Percentiles rank a stretch among this genome's conserved stretches.
These are phyloP conservation scores for Penicilliopsis zonata DNA, from an alignment of 495 filamentous ascomycete genomes.

Conservation along the genomic window DNA sequence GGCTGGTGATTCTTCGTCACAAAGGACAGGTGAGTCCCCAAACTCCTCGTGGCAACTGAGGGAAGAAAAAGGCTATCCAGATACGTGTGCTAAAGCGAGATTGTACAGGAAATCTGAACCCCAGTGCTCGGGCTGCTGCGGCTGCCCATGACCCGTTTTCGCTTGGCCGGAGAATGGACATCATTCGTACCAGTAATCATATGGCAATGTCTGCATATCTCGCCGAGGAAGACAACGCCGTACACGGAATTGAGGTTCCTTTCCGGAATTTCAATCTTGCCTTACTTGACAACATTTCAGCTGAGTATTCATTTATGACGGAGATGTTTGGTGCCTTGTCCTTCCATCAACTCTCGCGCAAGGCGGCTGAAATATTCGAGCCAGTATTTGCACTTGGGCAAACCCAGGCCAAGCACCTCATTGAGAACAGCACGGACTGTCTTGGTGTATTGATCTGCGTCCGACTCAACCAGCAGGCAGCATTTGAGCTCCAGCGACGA, in stretches of 20 bases:
- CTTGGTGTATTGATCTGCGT: conserved; percentile 82
- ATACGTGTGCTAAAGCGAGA: no score
- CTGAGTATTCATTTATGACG: conserved; percentile 88
- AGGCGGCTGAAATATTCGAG: conserved; percentile 72
- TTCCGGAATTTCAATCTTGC: conserved; percentile 94
- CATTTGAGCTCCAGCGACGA: conserved; percentile 84
- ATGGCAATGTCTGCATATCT: conserved; percentile 68
- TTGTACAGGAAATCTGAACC: conserved; percentile 22
- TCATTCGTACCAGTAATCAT: conserved; percentile 56
- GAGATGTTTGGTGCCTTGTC: conserved; percentile 67
- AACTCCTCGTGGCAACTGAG: no score
- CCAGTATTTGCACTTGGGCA: conserved; percentile 75
- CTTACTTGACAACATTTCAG: conserved; percentile 83
- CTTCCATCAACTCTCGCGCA: conserved; percentile 44
- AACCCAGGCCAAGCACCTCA: conserved; percentile 60
- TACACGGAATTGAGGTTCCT: conserved; percentile 77
- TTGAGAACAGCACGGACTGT: conserved; percentile 65
- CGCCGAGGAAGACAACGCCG: conserved; percentile 75
- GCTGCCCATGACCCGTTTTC: conserved; percentile 78
- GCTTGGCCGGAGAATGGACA: conserved; percentile 70
- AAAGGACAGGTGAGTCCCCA: conserved; percentile 42
- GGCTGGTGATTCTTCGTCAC: conserved; percentile 59
- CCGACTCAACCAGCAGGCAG: conserved; percentile 83
- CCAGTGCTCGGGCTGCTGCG: conserved; percentile 32
- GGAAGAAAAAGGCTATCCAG: no score